Evolutionary conservation across 306 rosid species (phyloP).

Genomic region (Prunus mira): DNA sequence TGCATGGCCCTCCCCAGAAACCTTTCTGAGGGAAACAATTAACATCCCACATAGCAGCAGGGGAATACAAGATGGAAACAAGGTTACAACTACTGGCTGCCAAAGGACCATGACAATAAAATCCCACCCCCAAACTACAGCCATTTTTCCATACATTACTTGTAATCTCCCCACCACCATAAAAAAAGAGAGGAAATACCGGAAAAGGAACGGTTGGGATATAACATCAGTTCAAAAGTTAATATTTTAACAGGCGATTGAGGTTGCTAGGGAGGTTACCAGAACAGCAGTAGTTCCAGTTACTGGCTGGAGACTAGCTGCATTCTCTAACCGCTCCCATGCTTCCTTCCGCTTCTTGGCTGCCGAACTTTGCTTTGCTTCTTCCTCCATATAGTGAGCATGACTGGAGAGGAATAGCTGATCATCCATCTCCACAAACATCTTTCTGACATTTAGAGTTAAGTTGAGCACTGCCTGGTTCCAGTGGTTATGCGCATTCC

Average conservation of each 20-base stretch:
- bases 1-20: constrained; percentile 42
- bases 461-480: constrained; percentile 85
- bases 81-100: constrained; percentile 48
- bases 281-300: constrained; percentile 79
- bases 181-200: constrained; percentile 25
- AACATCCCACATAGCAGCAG: constrained; percentile 27
- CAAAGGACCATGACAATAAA: constrained; percentile 28
- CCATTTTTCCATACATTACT: constrained; percentile 39
- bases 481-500: constrained; percentile 79
- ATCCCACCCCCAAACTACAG: constrained; percentile 33
- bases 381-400: constrained; percentile 62
- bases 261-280: constrained; percentile 53
- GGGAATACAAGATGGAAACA: constrained; percentile 22
- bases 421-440: constrained; percentile 90
- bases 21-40: constrained; percentile 25
- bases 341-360: constrained; percentile 67
- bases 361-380: constrained; percentile 37
- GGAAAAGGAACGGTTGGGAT: constrained; percentile 18
- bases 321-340: constrained; percentile 74
- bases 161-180: constrained; percentile 31
- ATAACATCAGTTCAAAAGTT: constrained; percentile 15
- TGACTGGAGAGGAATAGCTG: constrained; percentile 62
- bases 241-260: constrained; percentile 38
- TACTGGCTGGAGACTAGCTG: constrained; percentile 69
- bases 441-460: constrained; percentile 71